Evolutionary conservation across 2,329 filamentous ascomycete genomes (phyloP), one percentile per base, ranked within the genome.

Genomic region (Fonsecaea nubica): DNA sequence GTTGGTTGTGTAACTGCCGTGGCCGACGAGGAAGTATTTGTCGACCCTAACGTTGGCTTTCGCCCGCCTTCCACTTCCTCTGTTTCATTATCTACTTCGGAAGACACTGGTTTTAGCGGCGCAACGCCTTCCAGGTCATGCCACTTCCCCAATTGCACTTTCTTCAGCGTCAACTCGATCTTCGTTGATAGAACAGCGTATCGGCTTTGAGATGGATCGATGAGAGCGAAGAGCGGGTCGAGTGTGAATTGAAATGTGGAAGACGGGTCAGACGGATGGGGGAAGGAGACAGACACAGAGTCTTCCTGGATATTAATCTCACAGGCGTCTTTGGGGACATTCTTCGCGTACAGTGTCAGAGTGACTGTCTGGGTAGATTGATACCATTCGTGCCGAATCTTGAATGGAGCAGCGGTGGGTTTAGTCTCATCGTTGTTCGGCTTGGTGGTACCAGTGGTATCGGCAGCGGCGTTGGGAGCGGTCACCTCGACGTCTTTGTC

Each of bases 101-200:
- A 48, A 18, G 55, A 42, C 32, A 25, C 73, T 33, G 57, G 71
- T 70, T 30, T 73, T 55, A 56, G 73, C 63, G 21, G 74, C 69
- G 54, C 74, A 15, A 76, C 76, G 15, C 81, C 79, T 78, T 90
- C 86, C 1, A 91, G 80, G 1, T 79, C 74, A 32, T 83, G 77
- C 92, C 92, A 95, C 75, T 92, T 93, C 58, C 84, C 90, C 0
- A 85, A 77, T 1, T 77, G 82, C 48, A 83, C 81, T 77, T 97
- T 97, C 67, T 84, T 84, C 15, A 97, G 84, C 10, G 81, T 85
- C 42, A 97, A 81, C 77, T 96, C 93, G 62, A 96, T 84, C 77
- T 97, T 97, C 74, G 88, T 92, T 1, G 90, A 84, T 50, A 90
- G 89, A 62, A 96, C 85, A 0, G 83, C 85, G 71, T 82, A 86